Conservation (phyloP, 306 rosid genomes). For the Luffa aegyptiaca region DNA sequence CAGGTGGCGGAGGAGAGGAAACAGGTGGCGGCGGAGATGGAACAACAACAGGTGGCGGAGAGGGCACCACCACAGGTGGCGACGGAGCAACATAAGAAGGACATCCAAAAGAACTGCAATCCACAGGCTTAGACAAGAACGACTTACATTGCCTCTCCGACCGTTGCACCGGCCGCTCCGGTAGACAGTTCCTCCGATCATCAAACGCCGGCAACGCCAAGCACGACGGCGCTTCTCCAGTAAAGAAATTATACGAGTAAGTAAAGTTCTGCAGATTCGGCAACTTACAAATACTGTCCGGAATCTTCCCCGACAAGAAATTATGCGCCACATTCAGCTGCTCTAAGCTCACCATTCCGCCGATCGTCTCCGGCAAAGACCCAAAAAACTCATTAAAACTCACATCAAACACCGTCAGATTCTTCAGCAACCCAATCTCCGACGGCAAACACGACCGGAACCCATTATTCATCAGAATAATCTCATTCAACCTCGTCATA, state of each 20-base stretch:
- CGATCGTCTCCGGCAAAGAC: slow-evolving; percentile 50
- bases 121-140: slow-evolving; percentile 70
- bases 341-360: slow-evolving; percentile 49
- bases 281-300: slow-evolving; percentile 49
- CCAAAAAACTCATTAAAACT: slow-evolving; percentile 76
- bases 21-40: background rate
- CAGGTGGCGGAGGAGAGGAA: background rate
- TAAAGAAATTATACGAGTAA: slow-evolving; percentile 64
- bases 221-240: slow-evolving; percentile 76
- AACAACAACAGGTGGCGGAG: slow-evolving; percentile 10
- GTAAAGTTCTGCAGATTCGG: slow-evolving; percentile 79
- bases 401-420: slow-evolving; percentile 78
- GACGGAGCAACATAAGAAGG: slow-evolving; percentile 26
- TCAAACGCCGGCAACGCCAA: slow-evolving; percentile 36
- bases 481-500: slow-evolving; percentile 70
- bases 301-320: slow-evolving; percentile 68
- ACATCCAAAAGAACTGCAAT: slow-evolving; percentile 65
- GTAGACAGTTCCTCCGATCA: slow-evolving; percentile 67
- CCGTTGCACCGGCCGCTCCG: slow-evolving; percentile 56
- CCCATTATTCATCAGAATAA: slow-evolving; percentile 63
- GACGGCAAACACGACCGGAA: slow-evolving; percentile 69
- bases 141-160: slow-evolving; percentile 59
- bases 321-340: slow-evolving; percentile 92
- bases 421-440: slow-evolving; percentile 67
- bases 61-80: slow-evolving; percentile 10